Base-by-base conservation (phyloP, 345 rosid species). In the Dipteronia dyeriana region DNA sequence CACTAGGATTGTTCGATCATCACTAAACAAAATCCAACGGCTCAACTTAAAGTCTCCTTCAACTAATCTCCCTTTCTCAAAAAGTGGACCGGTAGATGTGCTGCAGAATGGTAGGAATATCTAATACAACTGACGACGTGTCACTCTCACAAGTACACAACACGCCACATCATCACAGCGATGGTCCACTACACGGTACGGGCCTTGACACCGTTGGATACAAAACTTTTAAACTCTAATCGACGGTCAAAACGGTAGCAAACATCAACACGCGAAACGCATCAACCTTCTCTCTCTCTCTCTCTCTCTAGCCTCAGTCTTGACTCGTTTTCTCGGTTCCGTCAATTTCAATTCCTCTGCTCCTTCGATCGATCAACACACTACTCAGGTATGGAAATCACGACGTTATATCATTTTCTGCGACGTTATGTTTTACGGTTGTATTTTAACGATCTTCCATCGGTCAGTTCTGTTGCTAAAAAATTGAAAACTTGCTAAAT, bases 41-140 rank as follows among this genome's bases (percentile, higher is more conserved):
- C 19, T 5, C 53, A 2, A 1, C 1, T 53, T 1, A 71, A 54
- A 54, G 17, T 23, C 19, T 19, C 17, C 14, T 4, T 26, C 22
- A 2, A 11, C 29, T 34, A 34, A 34, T 34, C 38, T 10, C 10
- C 1, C 5, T 34, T 62, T 5, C 11, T 12, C 16, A 9, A 7
- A 31, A 3, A 65, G 71, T 51, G 7, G 78, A 75, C 77, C 60
- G 67, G 57, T 41, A 5, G 75, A 19, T n/a, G 29, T 6, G 75
- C 45, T 1, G 0, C 14, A 54, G 56, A 73, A 25, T 39, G 19
- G 45, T 38, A 60, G 57, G 3, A 12, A 61, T 7, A 39, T 20
- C 7, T 6, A 10, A 7, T 4, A 0, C 3, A 1, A 13, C 9
- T 57, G 47, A 59, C 70, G 11, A 4, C 43, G 7, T 64, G 59